Evolutionary conservation across 441 rosid species (phyloP), one percentile per base, ranked within the genome.

Genomic region (Gossypium davidsonii): DNA sequence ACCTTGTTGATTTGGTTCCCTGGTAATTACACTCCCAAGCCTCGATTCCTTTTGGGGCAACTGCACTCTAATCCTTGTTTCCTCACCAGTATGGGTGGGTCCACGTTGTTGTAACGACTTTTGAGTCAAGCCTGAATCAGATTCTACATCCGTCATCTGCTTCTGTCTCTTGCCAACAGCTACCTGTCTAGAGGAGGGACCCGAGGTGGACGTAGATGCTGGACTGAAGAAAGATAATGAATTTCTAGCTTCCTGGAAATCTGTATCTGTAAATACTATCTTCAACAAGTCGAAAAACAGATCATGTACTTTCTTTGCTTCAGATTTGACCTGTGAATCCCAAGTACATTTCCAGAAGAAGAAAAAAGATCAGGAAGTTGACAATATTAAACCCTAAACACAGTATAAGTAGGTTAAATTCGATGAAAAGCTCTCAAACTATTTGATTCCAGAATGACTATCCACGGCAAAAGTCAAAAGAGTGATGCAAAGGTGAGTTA

Each of bases 241-340:
- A 70, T 73, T 84, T 81, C 97, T 89, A 42, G 89, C 94, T 82
- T 93, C 98, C 70, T 85, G 84, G 76, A 93, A 93, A 84, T 90
- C 96, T 66, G 90, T 82, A 79, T 91, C 97, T 2, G 98, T 91
- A 79, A 96, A 96, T 70, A 91, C 89, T 68, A 88, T 92, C 86
- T 88, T 96, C 90, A 96, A 85, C 74, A 93, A 75, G 79, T 96
- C 98, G 51, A 96, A 96, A 85, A 96, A 91, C 73, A 96, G 91
- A 83, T 93, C 95, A 42, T 96, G 99, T 49, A 96, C 99, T 82
- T 96, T 96, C 78, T 86, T 88, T 58, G 96, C 99, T 85, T 96
- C 99, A 63, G 97, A 83, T 77, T 96, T 85, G 68, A 93, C 98
- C 99, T 95, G 93, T 79, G 67, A 51, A 67, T 67, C 17, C 59